These are phyloP conservation scores for Violaceomyces palustris DNA, from an alignment of 1,284 basidiomycete genomes.

Conservation along the genomic window DNA sequence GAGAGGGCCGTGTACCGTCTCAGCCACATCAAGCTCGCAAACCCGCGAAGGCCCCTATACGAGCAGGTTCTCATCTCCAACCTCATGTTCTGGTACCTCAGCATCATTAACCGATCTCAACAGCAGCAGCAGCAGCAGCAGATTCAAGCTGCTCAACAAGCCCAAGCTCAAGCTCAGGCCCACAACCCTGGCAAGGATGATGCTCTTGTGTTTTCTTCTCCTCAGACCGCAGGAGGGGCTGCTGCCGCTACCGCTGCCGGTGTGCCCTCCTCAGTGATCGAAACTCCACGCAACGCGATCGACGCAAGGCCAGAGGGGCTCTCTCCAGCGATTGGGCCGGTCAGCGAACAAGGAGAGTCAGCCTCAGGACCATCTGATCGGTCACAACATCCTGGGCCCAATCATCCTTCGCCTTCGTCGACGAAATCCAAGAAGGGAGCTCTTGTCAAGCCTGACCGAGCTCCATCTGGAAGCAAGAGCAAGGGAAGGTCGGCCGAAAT, in stretches of 20 bases:
- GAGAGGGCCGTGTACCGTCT: conserved; percentile 95
- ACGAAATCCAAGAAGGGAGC: conserved; percentile 6
- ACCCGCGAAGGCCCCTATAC: conserved; percentile 88
- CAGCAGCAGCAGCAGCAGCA: conserved; percentile 55
- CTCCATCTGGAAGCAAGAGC: conserved; percentile 25
- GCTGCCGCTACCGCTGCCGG: not conserved
- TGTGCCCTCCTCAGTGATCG: no score
- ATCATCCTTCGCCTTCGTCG: not conserved
- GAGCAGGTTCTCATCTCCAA: conserved; percentile 99
- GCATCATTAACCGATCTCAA: conserved; percentile 77
- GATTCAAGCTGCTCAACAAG: conserved; percentile 43
- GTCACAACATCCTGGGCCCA: not conserved
- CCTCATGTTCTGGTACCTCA: conserved; percentile 99
- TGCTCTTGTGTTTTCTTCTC: not conserved
- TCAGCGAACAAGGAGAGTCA: no score
- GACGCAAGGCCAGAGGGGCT: no score
- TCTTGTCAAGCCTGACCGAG: conserved; percentile 41
- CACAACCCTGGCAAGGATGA: not conserved
- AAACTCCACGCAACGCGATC: no score
- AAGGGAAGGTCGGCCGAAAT: conserved; percentile 68
- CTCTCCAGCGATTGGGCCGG: no score
- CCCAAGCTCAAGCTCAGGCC: conserved; percentile 8
- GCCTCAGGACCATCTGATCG: no score
- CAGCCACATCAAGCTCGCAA: conserved; percentile 96
- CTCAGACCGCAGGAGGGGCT: not conserved